Evolutionary conservation across 352 stramenopile species (phyloP), one percentile per base, ranked within the genome.

Genomic region (Phytophthora litchii): DNA sequence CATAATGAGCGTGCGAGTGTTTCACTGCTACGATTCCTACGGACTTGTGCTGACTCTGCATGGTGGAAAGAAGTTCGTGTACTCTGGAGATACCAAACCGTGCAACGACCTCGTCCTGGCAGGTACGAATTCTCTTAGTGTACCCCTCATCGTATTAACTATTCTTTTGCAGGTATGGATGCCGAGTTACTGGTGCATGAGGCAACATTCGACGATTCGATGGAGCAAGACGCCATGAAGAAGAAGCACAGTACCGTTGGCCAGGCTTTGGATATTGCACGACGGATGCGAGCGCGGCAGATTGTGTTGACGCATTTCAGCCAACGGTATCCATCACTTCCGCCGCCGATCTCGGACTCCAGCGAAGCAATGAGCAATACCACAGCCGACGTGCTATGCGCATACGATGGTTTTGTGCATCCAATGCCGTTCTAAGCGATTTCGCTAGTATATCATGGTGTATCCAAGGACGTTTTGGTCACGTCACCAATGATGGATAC

Each of bases 281-380:
- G 71, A 19, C 48, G 67, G 35, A 76, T 86, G 82, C 57, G 95
- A 80, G 94, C 94, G 2, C 76, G 90, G 16, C 72, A 83, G 40
- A 76, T 95, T 10, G 76, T 99, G n/a, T 74, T 99, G 16, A 99
- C 97, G 17, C 97, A 99, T 76, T 99, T 99, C 64, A 92, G 83
- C 56, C 83, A 94, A 58, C 67, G 83, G 3, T 91, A 94, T 38
- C 80, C 82, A 16, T 79, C 80, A 5, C 53, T 88, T 0, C 80
- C 80, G 2, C 80, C 80, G 6, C 49, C 70, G 7, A 35, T 82
- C 6, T 52, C 34, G 4, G 35, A 45, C 19, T 35, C 8, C 19
- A 20, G 13, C 12, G 25, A 49, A 31, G 23, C 9, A 13, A 23
- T 50, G 5, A 29, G 14, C 27, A 51, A 14, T 12, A 34, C 23